Conservation (phyloP, 169 alveolate genomes). For the Perkinsus marinus region DNA sequence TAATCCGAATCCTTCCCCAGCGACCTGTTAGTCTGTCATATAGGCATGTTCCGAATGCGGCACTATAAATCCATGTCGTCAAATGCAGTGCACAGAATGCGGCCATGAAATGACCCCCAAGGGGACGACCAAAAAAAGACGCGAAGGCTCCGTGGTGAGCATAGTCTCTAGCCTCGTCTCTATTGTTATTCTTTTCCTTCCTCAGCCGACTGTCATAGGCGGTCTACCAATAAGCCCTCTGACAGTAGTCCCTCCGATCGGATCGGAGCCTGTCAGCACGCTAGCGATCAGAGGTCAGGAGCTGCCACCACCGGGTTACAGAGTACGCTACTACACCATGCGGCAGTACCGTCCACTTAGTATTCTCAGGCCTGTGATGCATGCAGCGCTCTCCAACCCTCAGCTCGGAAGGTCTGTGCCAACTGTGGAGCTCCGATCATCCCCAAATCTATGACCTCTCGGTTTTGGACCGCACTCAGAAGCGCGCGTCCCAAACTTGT, state of each 20-base stretch:
- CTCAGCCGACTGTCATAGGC: not conserved
- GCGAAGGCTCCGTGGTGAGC: not conserved
- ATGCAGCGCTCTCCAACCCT: not conserved
- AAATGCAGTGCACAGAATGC: not conserved
- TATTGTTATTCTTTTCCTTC: not conserved
- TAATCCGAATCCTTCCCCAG: not conserved
- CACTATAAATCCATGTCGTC: not conserved
- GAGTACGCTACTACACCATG: not conserved
- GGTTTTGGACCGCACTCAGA: not conserved
- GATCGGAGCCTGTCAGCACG: not conserved
- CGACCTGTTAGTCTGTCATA: not conserved
- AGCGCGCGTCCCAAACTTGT: not conserved
- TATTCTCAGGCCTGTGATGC: not conserved
- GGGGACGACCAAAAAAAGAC: not conserved
- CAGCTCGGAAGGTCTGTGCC: not conserved
- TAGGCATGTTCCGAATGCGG: not conserved
- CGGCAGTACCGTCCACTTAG: not conserved
- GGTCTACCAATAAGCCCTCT: not conserved
- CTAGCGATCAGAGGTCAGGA: not conserved
- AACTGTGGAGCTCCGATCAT: not conserved
- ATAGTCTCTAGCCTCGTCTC: no score
- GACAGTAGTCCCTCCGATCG: not conserved
- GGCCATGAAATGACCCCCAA: not conserved
- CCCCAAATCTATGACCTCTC: not conserved
- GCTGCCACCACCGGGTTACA: not conserved